Conservation (phyloP, 805 yeast species). For the Sungouiozyma ichnusensis region DNA sequence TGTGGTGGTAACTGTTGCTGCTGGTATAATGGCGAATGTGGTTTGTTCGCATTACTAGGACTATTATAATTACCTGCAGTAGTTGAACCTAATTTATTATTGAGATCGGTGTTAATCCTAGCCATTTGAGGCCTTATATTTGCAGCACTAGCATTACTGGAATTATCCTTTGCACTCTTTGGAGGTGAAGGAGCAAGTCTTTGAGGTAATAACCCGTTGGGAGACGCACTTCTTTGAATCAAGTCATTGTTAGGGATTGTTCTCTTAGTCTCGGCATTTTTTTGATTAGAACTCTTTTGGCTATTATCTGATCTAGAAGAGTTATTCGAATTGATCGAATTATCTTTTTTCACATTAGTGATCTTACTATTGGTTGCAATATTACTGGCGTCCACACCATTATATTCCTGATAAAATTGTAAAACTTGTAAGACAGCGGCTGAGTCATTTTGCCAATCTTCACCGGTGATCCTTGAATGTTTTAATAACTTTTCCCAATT, state of each 20-base stretch:
- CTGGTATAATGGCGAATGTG: slow-evolving; percentile 1
- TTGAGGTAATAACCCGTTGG: slow-evolving; percentile 12
- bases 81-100: slow-evolving; percentile 3
- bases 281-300: not conserved
- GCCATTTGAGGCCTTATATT: slow-evolving; percentile 1
- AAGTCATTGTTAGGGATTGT: not conserved
- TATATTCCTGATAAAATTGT: slow-evolving; percentile 54
- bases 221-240: not conserved
- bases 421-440: slow-evolving; percentile 90
- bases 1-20: slow-evolving; percentile 8
- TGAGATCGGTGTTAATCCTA: slow-evolving; percentile 11
- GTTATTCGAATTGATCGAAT: not conserved
- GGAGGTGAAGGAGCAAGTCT: slow-evolving; percentile 25
- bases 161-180: slow-evolving; percentile 9
- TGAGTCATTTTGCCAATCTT: slow-evolving; percentile 88
- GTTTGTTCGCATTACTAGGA: slow-evolving; percentile 1
- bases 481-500: slow-evolving; percentile 84
- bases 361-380: slow-evolving; percentile 2
- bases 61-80: not conserved
- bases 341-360: slow-evolving; percentile 1
- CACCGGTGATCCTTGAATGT: slow-evolving; percentile 81
- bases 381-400: slow-evolving; percentile 14
- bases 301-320: not conserved
- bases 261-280: not conserved
- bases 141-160: slow-evolving; percentile 2